These are phyloP conservation scores for Calocybe gangraenosa DNA, from an alignment of 768 basidiomycete species.

Conservation along the genomic window DNA sequence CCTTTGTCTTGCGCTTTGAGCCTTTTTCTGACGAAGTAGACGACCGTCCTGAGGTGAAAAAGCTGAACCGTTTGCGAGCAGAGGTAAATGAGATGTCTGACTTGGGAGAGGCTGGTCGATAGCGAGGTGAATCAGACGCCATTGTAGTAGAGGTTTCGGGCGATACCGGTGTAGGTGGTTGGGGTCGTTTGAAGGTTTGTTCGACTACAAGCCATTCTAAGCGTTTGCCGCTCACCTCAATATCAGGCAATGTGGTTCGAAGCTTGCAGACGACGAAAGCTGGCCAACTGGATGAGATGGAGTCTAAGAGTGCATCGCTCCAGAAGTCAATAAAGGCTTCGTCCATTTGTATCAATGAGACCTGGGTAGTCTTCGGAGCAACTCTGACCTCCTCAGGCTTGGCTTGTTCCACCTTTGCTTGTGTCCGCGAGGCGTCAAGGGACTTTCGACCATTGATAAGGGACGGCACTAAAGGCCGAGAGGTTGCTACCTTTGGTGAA, in stretches of 20 bases:
- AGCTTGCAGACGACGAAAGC: constrained; percentile 69
- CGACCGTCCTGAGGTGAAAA: constrained; percentile 42
- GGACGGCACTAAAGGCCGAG: constrained; percentile 17
- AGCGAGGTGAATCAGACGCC: constrained; percentile 15
- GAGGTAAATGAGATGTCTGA: constrained; percentile 44
- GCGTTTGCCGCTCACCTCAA: constrained; percentile 31
- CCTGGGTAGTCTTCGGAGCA: constrained; percentile 34
- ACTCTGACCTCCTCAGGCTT: constrained; percentile 23
- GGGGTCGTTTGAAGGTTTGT: constrained; percentile 44
- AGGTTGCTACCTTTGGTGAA: constrained; percentile 34
- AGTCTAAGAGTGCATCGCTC: constrained; percentile 70
- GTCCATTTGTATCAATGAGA: constrained; percentile 58
- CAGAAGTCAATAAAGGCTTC: constrained; percentile 85
- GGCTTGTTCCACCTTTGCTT: constrained; percentile 15
- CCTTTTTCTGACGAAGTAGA: constrained; percentile 27
- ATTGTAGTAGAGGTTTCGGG: constrained; percentile 7
- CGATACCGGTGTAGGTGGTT: constrained; percentile 24
- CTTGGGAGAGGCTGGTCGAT: constrained; percentile 36
- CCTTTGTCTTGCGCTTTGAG: constrained; percentile 31
- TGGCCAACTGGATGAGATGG: constrained; percentile 63
- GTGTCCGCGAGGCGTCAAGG: constrained; percentile 19
- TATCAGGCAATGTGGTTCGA: constrained; percentile 32
- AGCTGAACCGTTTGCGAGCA: constrained; percentile 60
- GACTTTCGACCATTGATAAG: constrained; percentile 24
- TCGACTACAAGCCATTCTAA: constrained; percentile 70